Conservation (phyloP, 352 stramenopile species). For the Phytophthora sansomeana region DNA sequence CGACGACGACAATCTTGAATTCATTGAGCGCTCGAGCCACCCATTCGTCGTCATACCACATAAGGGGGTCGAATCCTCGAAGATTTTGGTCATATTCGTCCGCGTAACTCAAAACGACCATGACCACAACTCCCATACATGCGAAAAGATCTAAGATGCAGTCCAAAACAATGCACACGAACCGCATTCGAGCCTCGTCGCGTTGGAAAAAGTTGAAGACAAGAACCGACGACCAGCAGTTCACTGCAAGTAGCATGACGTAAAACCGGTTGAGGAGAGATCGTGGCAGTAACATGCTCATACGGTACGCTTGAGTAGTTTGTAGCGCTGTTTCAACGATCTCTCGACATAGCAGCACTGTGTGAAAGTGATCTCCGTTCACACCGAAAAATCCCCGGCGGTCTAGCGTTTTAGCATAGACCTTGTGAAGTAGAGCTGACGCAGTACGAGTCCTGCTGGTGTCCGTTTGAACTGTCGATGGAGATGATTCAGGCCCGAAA, state of each 20-base stretch:
- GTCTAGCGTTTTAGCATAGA: constrained; percentile 18
- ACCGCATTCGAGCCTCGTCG: constrained; percentile 20
- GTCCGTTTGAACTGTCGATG: not conserved
- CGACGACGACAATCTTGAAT: constrained; percentile 37
- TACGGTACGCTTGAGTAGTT: constrained; percentile 31
- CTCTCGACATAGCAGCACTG: constrained; percentile 16
- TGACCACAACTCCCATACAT: constrained; percentile 26
- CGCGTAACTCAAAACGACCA: constrained; percentile 20
- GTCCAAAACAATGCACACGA: constrained; percentile 29
- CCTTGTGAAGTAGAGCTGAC: not conserved
- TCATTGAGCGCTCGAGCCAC: constrained; percentile 32
- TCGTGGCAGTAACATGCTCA: constrained; percentile 32
- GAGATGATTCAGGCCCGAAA: constrained; percentile 14
- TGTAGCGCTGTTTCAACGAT: constrained; percentile 33
- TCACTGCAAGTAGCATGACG: constrained; percentile 35
- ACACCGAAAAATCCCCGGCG: constrained; percentile 22
- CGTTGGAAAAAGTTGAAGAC: constrained; percentile 24
- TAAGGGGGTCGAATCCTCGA: constrained; percentile 7
- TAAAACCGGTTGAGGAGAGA: constrained; percentile 43
- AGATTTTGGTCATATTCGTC: constrained; percentile 5
- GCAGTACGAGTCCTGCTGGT: not conserved
- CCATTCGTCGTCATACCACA: constrained; percentile 43
- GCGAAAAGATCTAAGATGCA: constrained; percentile 31
- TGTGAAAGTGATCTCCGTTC: constrained; percentile 20
- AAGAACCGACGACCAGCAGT: constrained; percentile 32